Base-by-base conservation (phyloP, 2,329 filamentous ascomycete species). In the Pestalotiopsis sp. region DNA sequence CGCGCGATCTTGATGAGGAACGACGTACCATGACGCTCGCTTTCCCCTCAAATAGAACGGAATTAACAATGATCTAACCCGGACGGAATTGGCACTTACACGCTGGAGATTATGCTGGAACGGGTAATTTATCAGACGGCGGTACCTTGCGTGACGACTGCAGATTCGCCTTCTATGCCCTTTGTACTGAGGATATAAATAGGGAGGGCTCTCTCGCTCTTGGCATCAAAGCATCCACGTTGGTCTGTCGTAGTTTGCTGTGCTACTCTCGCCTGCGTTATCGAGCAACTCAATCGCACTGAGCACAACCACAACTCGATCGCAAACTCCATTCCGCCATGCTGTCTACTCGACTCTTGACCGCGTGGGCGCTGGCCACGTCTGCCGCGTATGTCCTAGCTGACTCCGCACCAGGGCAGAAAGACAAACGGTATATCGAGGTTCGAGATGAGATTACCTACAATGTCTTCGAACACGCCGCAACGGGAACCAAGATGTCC, bases 381-480 rank as follows among this genome's bases (percentile, higher is more conserved):
- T 66, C 23, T 39, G 49, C 27, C 36, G 23, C 23, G 4, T 14
- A 57, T 49, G 41, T 27, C 23, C 27, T 61, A 36, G 65, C 65
- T 1, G 31, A 17, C 7, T 38, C 31, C 20, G 52, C 65, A 17
- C 4, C 52, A 23, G n/a, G 52, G 12, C 56, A 49, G 12, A 25
- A 14, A 38, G 65, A 69, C 65, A 69, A 67, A 65, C 38, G 68
- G 25, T 69, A 69, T 58, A 52, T 61, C 17, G 65, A 66, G 27
- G 64, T 67, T 27, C 58, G 39, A 20, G 59, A 56, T 52, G 58
- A 61, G 13, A 58, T 69, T 57, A 52, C 65, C 6, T 82, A 82
- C 70, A 83, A 78, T 11, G 78, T 85, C 59, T 85, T 84, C 68
- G 79, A 85, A 68, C 83, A 86, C 73, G 80, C 80, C 17, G 79